Evolutionary conservation across 1,284 basidiomycete species (phyloP).

Genomic region (Mycena sp.): DNA sequence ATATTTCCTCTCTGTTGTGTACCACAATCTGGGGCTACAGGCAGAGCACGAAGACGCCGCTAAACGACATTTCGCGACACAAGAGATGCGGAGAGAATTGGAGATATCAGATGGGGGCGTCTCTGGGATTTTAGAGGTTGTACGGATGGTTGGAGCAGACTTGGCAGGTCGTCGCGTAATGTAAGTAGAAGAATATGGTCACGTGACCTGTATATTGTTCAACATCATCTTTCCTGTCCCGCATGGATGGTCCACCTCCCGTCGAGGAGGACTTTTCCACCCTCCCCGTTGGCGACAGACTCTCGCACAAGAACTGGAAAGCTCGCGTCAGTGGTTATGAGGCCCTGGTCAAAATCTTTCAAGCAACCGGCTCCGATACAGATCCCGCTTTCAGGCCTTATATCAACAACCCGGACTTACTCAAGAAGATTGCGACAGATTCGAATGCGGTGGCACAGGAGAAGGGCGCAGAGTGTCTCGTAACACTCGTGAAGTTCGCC

Average conservation of each 20-base stretch:
- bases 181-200: background rate
- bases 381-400: slow-evolving; percentile 96
- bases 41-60: slow-evolving; percentile 65
- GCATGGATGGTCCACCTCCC: slow-evolving; percentile 90
- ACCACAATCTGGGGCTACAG: slow-evolving; percentile 70
- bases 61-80: slow-evolving; percentile 54
- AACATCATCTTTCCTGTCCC: slow-evolving; percentile 26
- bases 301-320: slow-evolving; percentile 98
- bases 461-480: slow-evolving; percentile 91
- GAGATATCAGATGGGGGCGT: slow-evolving; percentile 44
- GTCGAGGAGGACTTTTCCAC: slow-evolving; percentile 94
- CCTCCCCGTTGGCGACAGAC: slow-evolving; percentile 84
- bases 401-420: slow-evolving; percentile 76
- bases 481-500: slow-evolving; percentile 89
- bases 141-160: slow-evolving; percentile 64
- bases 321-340: slow-evolving; percentile 95
- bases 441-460: slow-evolving; percentile 98
- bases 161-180: slow-evolving; percentile 50
- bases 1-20: slow-evolving; percentile 73
- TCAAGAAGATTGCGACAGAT: slow-evolving; percentile 91
- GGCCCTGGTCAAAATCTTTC: slow-evolving; percentile 86
- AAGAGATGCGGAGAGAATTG: slow-evolving; percentile 42
- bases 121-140: slow-evolving; percentile 54
- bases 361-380: slow-evolving; percentile 88
- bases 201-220: slow-evolving; percentile 5